phyloP scores from a whole-genome alignment of 768 basidiomycete genomes.

The Podaxis pistillaris region DNA sequence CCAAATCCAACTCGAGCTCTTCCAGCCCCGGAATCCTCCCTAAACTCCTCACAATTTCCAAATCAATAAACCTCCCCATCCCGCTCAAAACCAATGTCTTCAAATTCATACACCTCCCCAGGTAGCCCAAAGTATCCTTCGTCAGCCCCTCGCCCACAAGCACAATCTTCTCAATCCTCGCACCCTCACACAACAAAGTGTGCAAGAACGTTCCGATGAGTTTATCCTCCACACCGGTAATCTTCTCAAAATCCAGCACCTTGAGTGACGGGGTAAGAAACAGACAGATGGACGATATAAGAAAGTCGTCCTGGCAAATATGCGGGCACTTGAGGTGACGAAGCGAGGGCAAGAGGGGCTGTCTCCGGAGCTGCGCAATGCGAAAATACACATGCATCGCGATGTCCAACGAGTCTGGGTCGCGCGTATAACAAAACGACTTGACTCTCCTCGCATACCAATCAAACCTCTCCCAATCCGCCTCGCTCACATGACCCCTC shows the following conservation, averaged over 20 bases:
- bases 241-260: conserved; percentile 25
- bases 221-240: conserved; percentile 32
- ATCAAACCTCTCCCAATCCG: conserved; percentile 32
- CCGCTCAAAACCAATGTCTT: conserved; percentile 24
- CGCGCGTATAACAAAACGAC: conserved; percentile 27
- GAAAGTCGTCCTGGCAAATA: conserved; percentile 28
- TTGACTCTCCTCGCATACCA: conserved; percentile 29
- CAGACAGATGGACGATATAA: conserved; percentile 32
- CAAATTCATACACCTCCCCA: conserved; percentile 22
- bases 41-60: conserved; percentile 23
- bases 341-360: conserved; percentile 26
- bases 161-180: conserved; percentile 24
- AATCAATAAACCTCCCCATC: conserved; percentile 24
- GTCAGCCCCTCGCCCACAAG: conserved; percentile 26
- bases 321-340: conserved; percentile 29
- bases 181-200: conserved; percentile 25
- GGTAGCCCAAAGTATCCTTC: conserved; percentile 24
- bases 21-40: conserved; percentile 24
- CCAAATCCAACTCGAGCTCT: conserved; percentile 28
- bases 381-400: conserved; percentile 36
- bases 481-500: conserved; percentile 22
- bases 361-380: conserved; percentile 26
- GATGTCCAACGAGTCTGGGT: conserved; percentile 28
- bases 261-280: conserved; percentile 31
- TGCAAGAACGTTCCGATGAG: conserved; percentile 30